These are phyloP conservation scores for Eucalyptus microcorys DNA, from an alignment of 345 rosid species.

Conservation along the genomic window DNA sequence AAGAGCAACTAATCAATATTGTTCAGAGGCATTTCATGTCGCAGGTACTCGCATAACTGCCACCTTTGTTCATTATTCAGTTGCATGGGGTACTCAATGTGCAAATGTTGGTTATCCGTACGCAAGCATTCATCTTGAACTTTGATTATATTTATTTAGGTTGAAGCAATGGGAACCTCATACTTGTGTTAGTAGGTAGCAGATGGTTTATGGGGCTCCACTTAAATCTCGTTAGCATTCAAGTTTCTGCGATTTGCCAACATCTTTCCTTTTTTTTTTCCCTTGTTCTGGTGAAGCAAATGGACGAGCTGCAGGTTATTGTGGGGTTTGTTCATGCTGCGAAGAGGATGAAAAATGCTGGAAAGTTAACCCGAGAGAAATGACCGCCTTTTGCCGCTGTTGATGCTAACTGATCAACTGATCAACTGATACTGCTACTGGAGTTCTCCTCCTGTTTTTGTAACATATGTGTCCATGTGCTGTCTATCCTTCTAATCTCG, in stretches of 20 bases:
- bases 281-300: slow-evolving; percentile 33
- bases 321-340: slow-evolving; percentile 94
- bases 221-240: background rate
- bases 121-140: background rate
- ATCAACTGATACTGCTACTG: background rate
- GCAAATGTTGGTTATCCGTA: background rate
- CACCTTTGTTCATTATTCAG: background rate
- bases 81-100: background rate
- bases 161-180: background rate
- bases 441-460: background rate
- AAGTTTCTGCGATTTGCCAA: background rate
- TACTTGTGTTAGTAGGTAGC: background rate
- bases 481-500: background rate
- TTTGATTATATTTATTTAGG: background rate
- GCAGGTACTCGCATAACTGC: slow-evolving; percentile 35
- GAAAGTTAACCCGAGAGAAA: slow-evolving; percentile 25
- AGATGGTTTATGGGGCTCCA: background rate
- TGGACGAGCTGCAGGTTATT: slow-evolving; percentile 97
- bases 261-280: background rate
- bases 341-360: slow-evolving; percentile 54
- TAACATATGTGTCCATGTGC: slow-evolving; percentile 15
- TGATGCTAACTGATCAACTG: background rate
- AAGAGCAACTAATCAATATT: slow-evolving; percentile 67
- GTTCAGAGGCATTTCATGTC: slow-evolving; percentile 94
- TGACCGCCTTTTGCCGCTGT: background rate